Conservation (phyloP, 192 early-diverging fungal genomes). For the Ambispora gerdemannii region DNA sequence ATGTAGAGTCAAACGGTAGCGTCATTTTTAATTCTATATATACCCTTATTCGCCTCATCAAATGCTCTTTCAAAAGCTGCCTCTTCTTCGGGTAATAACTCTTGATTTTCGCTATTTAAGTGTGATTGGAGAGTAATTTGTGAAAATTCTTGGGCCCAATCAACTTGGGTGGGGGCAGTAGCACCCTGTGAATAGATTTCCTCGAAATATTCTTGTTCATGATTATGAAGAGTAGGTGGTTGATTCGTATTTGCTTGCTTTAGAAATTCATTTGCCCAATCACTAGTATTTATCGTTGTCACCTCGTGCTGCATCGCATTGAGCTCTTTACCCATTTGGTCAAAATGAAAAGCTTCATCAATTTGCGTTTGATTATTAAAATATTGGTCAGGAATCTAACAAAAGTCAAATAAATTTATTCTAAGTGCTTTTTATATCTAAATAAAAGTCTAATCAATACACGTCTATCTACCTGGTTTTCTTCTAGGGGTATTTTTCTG, state of each 20-base stretch:
- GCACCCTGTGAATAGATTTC: slow-evolving; percentile 34
- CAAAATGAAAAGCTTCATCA: slow-evolving; percentile 62
- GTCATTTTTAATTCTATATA: neutral
- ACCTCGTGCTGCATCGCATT: slow-evolving; percentile 46
- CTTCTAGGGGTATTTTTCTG: neutral
- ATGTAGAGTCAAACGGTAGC: neutral
- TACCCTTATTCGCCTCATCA: slow-evolving; percentile 54
- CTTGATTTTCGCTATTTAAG: no score
- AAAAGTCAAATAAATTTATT: no score
- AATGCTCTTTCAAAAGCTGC: slow-evolving; percentile 74
- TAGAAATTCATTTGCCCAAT: slow-evolving; percentile 76
- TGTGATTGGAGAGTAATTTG: neutral
- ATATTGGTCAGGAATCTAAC: neutral
- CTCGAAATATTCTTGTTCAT: slow-evolving; percentile 49
- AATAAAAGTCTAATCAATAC: no score
- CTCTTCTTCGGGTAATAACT: slow-evolving; percentile 42
- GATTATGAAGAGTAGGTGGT: slow-evolving; percentile 30
- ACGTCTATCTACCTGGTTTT: slow-evolving; percentile 7
- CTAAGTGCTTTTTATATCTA: no score
- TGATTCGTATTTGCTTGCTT: slow-evolving; percentile 37
- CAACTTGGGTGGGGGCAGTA: neutral
- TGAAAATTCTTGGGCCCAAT: slow-evolving; percentile 53
- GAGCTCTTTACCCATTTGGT: slow-evolving; percentile 68
- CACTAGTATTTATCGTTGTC: slow-evolving; percentile 22
- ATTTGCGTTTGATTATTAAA: slow-evolving; percentile 9